These are phyloP conservation scores for Lachnellula cervina DNA, from an alignment of 2,329 filamentous ascomycete species.

Conservation along the genomic window DNA sequence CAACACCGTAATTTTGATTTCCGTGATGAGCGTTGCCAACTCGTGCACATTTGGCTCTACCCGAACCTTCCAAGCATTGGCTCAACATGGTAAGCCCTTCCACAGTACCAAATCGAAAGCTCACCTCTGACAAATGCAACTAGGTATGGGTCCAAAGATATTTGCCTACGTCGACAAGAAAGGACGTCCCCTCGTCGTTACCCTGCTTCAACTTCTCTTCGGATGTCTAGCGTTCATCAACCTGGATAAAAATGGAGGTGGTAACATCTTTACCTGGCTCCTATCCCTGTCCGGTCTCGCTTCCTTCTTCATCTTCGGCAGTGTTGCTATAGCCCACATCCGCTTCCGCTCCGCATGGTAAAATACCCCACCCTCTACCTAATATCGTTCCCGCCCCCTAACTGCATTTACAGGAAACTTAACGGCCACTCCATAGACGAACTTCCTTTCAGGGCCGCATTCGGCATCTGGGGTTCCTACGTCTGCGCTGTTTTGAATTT, in stretches of 20 bases:
- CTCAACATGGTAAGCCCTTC: slow-evolving; percentile 39
- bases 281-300: slow-evolving; percentile 58
- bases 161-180: slow-evolving; percentile 54
- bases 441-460: slow-evolving; percentile 56
- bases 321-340: slow-evolving; percentile 62
- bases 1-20: slow-evolving; percentile 55
- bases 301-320: slow-evolving; percentile 57
- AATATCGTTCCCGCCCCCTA: neutral
- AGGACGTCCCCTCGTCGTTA: slow-evolving; percentile 50
- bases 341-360: slow-evolving; percentile 60
- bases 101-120: neutral
- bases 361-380: neutral
- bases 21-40: slow-evolving; percentile 54
- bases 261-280: slow-evolving; percentile 56
- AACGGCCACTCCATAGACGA: slow-evolving; percentile 59
- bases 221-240: slow-evolving; percentile 49
- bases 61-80: slow-evolving; percentile 53
- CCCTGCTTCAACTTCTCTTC: slow-evolving; percentile 31
- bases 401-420: slow-evolving; percentile 17
- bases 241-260: slow-evolving; percentile 31
- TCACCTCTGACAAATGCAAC: neutral
- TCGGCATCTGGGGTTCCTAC: slow-evolving; percentile 59
- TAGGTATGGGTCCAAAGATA: slow-evolving; percentile 50
- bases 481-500: slow-evolving; percentile 54
- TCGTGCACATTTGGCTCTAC: slow-evolving; percentile 56